Evolutionary conservation across 2,329 filamentous ascomycete genomes (phyloP).

Genomic region (Mycocentrospora acerina): DNA sequence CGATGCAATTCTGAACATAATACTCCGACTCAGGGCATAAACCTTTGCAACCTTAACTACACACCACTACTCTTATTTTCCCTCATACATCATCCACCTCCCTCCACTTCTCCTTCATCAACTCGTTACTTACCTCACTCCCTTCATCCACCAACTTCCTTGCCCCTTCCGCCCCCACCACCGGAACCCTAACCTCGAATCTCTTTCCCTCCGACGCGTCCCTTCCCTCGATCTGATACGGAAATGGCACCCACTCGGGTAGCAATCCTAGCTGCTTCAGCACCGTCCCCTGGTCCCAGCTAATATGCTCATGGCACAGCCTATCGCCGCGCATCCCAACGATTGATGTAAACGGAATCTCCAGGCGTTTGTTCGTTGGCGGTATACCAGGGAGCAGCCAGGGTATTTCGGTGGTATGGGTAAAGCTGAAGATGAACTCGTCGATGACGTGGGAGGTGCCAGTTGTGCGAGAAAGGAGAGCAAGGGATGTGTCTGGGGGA

Average conservation of each 20-base stretch:
- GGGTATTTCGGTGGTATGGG: slow-evolving; percentile 34
- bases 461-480: slow-evolving; percentile 70
- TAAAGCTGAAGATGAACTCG: slow-evolving; percentile 40
- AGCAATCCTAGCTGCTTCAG: slow-evolving; percentile 64
- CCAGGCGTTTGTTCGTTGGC: slow-evolving; percentile 40
- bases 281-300: slow-evolving; percentile 68
- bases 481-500: slow-evolving; percentile 64
- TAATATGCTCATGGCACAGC: slow-evolving; percentile 70
- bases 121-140: slow-evolving; percentile 55
- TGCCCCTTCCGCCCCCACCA: slow-evolving; percentile 57
- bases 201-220: slow-evolving; percentile 43
- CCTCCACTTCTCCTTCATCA: slow-evolving; percentile 50
- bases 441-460: slow-evolving; percentile 66
- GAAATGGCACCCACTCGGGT: slow-evolving; percentile 66
- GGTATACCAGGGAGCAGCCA: slow-evolving; percentile 42
- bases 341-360: slow-evolving; percentile 65
- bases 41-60: too few relatives aligned
- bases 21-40: too few relatives aligned
- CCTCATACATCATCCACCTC: slow-evolving; percentile 32
- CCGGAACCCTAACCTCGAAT: slow-evolving; percentile 63
- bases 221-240: slow-evolving; percentile 38
- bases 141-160: slow-evolving; percentile 55
- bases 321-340: slow-evolving; percentile 69
- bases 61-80: too few relatives aligned
- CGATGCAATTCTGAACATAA: too few relatives aligned